phyloP scores from a whole-genome alignment of 495 filamentous ascomycete genomes.

The Penicillium parvum region DNA sequence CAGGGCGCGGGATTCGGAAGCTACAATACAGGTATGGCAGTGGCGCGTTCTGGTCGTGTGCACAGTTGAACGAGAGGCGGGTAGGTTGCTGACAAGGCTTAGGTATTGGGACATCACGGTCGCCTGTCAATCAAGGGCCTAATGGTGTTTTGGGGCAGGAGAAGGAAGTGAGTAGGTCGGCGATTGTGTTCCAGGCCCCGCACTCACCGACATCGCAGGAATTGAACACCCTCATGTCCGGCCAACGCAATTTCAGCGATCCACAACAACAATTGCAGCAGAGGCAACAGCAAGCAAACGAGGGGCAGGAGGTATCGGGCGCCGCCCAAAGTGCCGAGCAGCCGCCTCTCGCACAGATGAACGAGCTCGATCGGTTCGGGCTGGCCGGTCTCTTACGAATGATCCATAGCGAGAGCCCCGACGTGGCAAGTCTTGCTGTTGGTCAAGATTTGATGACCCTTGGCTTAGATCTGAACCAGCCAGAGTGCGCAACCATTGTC shows the following conservation, averaged over 20 bases:
- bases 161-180: conserved; percentile 36
- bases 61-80: background rate
- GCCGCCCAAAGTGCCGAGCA: conserved; percentile 42
- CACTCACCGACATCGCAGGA: conserved; percentile 27
- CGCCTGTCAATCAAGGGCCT: conserved; percentile 36
- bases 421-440: conserved; percentile 67
- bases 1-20: conserved; percentile 61
- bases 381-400: conserved; percentile 72
- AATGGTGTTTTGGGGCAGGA: conserved; percentile 41
- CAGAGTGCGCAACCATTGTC: conserved; percentile 57
- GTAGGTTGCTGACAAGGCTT: conserved; percentile 14
- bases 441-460: conserved; percentile 75
- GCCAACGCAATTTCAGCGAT: conserved; percentile 32
- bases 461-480: conserved; percentile 73
- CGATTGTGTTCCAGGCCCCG: conserved; percentile 13
- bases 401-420: conserved; percentile 72
- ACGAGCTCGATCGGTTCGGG: conserved; percentile 73
- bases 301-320: conserved; percentile 35
- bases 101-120: conserved; percentile 41
- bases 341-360: conserved; percentile 69
- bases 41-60: conserved; percentile 17
- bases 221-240: conserved; percentile 30
- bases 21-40: conserved; percentile 41
- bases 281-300: conserved; percentile 35
- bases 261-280: conserved; percentile 35